Evolutionary conservation across 192 early-diverging fungal genomes (phyloP), one percentile per base, ranked within the genome.

Genomic region (Coemansia sp.): DNA sequence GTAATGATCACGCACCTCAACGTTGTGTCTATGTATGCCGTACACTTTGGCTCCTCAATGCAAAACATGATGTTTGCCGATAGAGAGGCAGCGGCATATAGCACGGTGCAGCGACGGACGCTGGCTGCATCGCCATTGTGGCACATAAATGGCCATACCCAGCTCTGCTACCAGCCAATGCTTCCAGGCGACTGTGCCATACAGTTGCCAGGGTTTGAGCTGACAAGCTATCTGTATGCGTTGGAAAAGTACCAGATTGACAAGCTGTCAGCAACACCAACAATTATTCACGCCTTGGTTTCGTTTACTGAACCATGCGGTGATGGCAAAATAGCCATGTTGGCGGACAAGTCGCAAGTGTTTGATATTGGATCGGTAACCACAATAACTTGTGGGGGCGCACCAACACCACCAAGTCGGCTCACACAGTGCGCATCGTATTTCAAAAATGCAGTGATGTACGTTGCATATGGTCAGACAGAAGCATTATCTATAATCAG

Each of bases 1-100:
- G 58, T 70, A 12, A 58, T 70, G 63, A 63, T 82, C 24, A 68
- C 70, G 0, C 79, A 77, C 44, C 62, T 67, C 42, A 82, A 77
- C 46, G 44, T 82, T 14, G 48, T 77, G 0, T 38, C 67, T 0
- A 47, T 57, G 26, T 60, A 60, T 25, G 47, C 40, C 5, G 48
- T 68, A 46, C 40, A 56, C 14, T 57, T 46, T 12, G 21, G 21
- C 21, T 21, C 0, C 21, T 21, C 21, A 21, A 21, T 21, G 21
- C 21, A 21, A 5, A 37, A n/a, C 7, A 28, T 15, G 5, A 17
- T n/a, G 10, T 15, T 31, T 9, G 17, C n/a, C 31, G 6, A 34
- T 34, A 34, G 7, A 6, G 31, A 34, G 31, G 0, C 3, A 8
- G 31, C 31, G 31, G 31, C 8, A 34, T 1, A 4, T 8, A 34